These are phyloP conservation scores for Rhizopogon roseolus DNA, from an alignment of 768 basidiomycete species.

Conservation along the genomic window DNA sequence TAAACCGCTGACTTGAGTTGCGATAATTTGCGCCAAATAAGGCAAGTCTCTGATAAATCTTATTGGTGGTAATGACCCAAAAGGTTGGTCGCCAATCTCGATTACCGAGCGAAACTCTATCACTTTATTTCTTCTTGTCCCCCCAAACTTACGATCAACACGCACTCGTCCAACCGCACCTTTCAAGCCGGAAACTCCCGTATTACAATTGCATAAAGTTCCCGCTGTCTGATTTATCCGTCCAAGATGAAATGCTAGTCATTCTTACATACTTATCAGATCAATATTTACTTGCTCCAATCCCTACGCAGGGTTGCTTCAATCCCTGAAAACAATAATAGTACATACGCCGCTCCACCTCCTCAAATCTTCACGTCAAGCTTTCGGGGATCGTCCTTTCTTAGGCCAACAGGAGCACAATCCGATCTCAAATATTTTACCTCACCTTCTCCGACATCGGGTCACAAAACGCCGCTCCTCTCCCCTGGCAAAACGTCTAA, in stretches of 20 bases:
- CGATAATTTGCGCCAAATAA: constrained; percentile 22
- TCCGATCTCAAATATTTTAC: not conserved
- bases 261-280: constrained; percentile 12
- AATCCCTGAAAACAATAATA: not conserved
- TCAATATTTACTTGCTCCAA: not conserved
- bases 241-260: not conserved
- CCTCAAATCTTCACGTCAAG: not conserved
- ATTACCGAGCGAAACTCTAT: constrained; percentile 43
- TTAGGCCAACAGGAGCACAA: not conserved
- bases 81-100: constrained; percentile 40
- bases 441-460: not conserved
- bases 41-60: constrained; percentile 27
- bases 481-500: constrained; percentile 25
- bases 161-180: not conserved
- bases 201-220: constrained; percentile 2
- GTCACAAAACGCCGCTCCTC: constrained; percentile 10
- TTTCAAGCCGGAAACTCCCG: constrained; percentile 1
- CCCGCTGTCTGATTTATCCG: constrained; percentile 11
- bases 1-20: constrained; percentile 15
- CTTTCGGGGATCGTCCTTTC: not conserved
- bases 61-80: constrained; percentile 35
- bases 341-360: not conserved
- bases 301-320: not conserved
- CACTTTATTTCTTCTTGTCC: constrained; percentile 35
- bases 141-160: constrained; percentile 8